Evolutionary conservation across 2,329 filamentous ascomycete genomes (phyloP).

Genomic region (Xylaria sp.): DNA sequence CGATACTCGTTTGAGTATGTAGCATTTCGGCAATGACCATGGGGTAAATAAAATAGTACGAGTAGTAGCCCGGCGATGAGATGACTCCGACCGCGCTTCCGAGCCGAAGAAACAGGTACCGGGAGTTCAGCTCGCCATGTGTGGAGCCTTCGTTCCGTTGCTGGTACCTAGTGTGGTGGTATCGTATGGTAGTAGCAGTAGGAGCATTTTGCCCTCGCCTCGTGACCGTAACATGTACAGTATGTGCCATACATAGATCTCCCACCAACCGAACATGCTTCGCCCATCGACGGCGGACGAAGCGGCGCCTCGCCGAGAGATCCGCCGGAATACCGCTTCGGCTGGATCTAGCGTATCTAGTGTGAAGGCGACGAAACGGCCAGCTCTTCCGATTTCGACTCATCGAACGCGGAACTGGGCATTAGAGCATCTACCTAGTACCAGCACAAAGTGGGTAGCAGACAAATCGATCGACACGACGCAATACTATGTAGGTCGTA

Average conservation of each 20-base stretch:
- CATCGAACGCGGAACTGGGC: background rate
- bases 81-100: background rate
- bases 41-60: background rate
- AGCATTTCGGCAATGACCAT: background rate
- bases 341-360: background rate
- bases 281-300: too few relatives aligned
- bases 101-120: background rate
- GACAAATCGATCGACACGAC: background rate
- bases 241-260: too few relatives aligned
- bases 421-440: background rate
- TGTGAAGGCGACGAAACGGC: background rate
- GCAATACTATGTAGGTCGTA: background rate
- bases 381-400: background rate
- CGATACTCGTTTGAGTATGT: background rate
- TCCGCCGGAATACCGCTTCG: background rate
- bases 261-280: too few relatives aligned
- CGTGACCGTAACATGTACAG: too few relatives aligned
- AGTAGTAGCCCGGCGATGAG: background rate
- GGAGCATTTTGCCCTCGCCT: too few relatives aligned
- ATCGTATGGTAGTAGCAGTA: too few relatives aligned
- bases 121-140: background rate
- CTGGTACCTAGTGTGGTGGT: too few relatives aligned
- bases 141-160: too few relatives aligned
- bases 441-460: background rate
- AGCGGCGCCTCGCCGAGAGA: background rate